A percentile compares a stretch with the other conserved stretches of the same genome.
These are phyloP conservation scores for Hibiscus syriacus DNA, from an alignment of 345 rosid species.

Conservation along the genomic window DNA sequence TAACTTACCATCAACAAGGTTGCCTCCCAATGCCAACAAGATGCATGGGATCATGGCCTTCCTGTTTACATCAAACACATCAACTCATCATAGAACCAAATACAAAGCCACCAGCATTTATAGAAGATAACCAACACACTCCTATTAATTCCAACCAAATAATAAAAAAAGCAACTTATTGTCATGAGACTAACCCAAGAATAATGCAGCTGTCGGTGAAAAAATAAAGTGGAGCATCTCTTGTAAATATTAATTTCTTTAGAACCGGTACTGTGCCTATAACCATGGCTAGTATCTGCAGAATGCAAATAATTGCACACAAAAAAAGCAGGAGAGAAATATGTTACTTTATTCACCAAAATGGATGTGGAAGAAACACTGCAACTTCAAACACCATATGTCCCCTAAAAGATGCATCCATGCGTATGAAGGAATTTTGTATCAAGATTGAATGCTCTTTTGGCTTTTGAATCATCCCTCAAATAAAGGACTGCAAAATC, in stretches of 20 bases:
- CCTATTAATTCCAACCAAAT: neutral
- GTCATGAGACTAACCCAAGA: slow-evolving; percentile 62
- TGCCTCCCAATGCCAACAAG: slow-evolving; percentile 91
- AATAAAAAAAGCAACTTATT: slow-evolving; percentile 2
- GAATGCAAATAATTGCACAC: neutral
- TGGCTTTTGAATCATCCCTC: too few species aligned
- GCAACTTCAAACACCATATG: neutral
- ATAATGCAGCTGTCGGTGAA: slow-evolving; percentile 95
- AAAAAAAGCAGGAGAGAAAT: neutral
- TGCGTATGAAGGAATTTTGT: too few species aligned
- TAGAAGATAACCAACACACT: neutral
- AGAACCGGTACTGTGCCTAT: slow-evolving; percentile 75
- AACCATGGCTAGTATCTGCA: slow-evolving; percentile 82
- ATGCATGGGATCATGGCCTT: slow-evolving; percentile 98
- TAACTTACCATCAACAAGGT: slow-evolving; percentile 80
- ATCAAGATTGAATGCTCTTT: too few species aligned
- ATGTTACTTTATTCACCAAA: neutral
- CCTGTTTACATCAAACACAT: slow-evolving; percentile 34
- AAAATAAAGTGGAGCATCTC: slow-evolving; percentile 86
- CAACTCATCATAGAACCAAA: slow-evolving; percentile 7
- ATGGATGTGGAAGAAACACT: neutral
- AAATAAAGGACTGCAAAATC: too few species aligned
- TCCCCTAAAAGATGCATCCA: too few species aligned
- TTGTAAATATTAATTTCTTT: slow-evolving; percentile 71
- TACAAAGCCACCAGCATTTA: neutral